Percentiles rank a stretch among this genome's conserved stretches.
These are phyloP conservation scores for Aristolochia contorta DNA, from an alignment of 164 flowering plant species.

Conservation along the genomic window DNA sequence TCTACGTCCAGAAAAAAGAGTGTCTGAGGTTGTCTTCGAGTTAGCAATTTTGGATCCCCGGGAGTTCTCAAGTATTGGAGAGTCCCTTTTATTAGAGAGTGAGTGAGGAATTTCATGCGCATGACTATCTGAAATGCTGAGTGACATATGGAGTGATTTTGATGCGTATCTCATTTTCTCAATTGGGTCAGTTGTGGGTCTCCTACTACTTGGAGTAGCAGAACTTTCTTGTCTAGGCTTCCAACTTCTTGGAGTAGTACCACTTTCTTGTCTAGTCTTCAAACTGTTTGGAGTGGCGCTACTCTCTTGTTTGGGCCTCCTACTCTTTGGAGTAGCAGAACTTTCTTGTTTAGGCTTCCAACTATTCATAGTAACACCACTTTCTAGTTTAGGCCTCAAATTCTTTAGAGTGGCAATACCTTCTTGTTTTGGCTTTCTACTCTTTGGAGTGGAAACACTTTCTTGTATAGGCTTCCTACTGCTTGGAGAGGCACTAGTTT, in stretches of 20 bases:
- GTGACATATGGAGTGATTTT: constrained; percentile 59
- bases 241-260: too few relatives aligned
- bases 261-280: too few relatives aligned
- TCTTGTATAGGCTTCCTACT: constrained; percentile 10
- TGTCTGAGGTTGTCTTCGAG: constrained; percentile 22
- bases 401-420: too few relatives aligned
- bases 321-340: constrained; percentile 17
- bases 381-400: too few relatives aligned
- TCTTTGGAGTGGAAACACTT: constrained; percentile 17
- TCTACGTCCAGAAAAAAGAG: constrained; percentile 9
- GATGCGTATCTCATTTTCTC: constrained; percentile 26
- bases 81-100: constrained; percentile 14
- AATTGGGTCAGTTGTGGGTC: constrained; percentile 11
- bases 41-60: constrained; percentile 16
- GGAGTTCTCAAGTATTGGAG: constrained; percentile 19
- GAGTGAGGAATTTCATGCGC: constrained; percentile 14
- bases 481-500: constrained; percentile 18
- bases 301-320: constrained; percentile 7
- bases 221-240: constrained; percentile 10
- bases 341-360: constrained; percentile 8
- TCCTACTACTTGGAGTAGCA: constrained; percentile 21
- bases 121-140: constrained; percentile 31
- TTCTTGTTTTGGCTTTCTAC: constrained; percentile 12
- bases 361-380: too few relatives aligned
- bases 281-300: too few relatives aligned